Percentiles rank a stretch among this genome's conserved stretches.
Conservation (phyloP, 192 early-diverging fungal genomes). For the Mortierella claussenii region DNA sequence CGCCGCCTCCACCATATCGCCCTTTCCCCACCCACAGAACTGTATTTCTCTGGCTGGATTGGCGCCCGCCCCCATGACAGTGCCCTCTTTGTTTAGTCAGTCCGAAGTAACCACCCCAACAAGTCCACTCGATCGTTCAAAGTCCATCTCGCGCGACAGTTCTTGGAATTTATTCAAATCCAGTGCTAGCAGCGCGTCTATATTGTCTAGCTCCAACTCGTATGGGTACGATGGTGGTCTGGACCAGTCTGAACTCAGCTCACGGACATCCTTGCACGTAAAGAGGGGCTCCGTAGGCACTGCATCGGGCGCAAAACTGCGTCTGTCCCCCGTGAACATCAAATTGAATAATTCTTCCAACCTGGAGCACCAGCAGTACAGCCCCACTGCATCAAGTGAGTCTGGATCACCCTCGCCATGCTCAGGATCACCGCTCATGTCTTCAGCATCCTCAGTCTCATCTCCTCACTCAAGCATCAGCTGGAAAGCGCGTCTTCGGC, state of each 20-base stretch:
- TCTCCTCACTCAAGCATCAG: constrained; percentile 43
- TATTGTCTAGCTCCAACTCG: constrained; percentile 25
- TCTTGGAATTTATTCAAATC: constrained; percentile 36
- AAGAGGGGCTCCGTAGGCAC: constrained; percentile 40
- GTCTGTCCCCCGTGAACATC: constrained; percentile 44
- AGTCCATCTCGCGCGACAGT: constrained; percentile 11
- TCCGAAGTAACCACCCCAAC: background rate
- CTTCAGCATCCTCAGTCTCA: constrained; percentile 31
- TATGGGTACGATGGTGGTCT: constrained; percentile 19
- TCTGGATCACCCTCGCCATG: constrained; percentile 42
- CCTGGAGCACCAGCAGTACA: constrained; percentile 35
- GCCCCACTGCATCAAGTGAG: constrained; percentile 42
- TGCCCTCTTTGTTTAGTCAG: background rate
- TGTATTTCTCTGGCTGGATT: background rate
- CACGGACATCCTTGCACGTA: constrained; percentile 22
- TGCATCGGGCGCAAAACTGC: constrained; percentile 14
- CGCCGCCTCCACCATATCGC: constrained; percentile 6
- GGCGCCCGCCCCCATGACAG: background rate
- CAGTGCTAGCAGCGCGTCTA: constrained; percentile 29
- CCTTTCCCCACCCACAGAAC: constrained; percentile 2
- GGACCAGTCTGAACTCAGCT: constrained; percentile 9
- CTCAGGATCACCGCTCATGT: constrained; percentile 49
- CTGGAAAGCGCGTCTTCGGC: constrained; percentile 42
- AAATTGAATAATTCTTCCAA: constrained; percentile 29
- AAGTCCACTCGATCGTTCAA: constrained; percentile 15